Percentiles rank a stretch among this genome's conserved stretches.
phyloP scores from a whole-genome alignment of 1,284 basidiomycete genomes.

The Trichosporon faecale region DNA sequence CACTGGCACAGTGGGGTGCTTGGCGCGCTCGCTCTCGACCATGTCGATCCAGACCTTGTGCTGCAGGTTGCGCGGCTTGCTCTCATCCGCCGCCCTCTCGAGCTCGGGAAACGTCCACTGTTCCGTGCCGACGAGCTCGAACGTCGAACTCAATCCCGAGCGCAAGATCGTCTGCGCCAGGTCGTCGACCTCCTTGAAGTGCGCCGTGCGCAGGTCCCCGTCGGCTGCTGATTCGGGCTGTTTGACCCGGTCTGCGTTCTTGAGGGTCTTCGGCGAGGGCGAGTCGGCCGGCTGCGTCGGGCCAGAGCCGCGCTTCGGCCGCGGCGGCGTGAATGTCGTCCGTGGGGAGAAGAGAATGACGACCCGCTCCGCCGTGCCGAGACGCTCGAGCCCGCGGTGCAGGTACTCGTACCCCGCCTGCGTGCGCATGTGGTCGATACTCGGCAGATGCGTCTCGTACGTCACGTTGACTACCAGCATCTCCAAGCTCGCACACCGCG shows the following conservation, averaged over 20 bases:
- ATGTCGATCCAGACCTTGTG: constrained; percentile 1
- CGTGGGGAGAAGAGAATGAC: neutral
- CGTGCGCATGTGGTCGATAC: neutral
- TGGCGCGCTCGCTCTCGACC: neutral
- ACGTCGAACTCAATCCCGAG: neutral
- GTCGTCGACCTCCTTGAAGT: neutral
- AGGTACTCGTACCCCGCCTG: neutral
- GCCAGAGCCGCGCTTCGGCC: neutral
- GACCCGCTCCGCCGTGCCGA: neutral
- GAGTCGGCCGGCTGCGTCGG: neutral
- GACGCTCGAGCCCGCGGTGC: neutral
- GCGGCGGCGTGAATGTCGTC: neutral
- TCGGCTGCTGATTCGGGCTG: neutral
- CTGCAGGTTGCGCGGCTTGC: neutral
- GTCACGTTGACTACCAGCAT: neutral
- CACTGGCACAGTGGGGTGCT: neutral
- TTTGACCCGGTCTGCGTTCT: neutral
- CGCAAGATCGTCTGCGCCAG: neutral
- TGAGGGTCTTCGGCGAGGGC: neutral
- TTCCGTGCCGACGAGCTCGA: neutral
- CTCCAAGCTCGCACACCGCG: neutral
- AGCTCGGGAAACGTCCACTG: neutral
- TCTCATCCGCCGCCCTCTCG: neutral
- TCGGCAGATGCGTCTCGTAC: neutral
- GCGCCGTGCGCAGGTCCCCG: neutral